Conservation (phyloP, 352 stramenopile species). For the Phytophthora hibernalis region DNA sequence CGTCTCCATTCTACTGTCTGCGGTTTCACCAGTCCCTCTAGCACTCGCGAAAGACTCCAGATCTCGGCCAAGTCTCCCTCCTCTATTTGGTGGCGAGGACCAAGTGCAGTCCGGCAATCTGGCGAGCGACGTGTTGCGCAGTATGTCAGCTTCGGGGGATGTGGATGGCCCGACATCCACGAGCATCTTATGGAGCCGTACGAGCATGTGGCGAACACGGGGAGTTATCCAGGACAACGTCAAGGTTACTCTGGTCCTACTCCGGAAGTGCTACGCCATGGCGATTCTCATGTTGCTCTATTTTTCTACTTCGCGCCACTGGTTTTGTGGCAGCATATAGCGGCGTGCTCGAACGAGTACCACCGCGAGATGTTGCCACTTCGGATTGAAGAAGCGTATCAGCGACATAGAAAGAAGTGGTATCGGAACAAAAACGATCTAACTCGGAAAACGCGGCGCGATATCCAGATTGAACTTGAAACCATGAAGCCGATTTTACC, state of each 20-base stretch:
- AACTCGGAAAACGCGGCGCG: neutral
- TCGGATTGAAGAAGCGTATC: neutral
- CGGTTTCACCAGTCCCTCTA: too few species aligned
- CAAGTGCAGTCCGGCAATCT: neutral
- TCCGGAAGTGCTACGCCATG: neutral
- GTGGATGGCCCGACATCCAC: neutral
- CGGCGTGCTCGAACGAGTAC: neutral
- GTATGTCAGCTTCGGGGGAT: neutral
- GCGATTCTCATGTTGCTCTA: neutral
- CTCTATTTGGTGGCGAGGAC: neutral
- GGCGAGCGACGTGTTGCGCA: neutral
- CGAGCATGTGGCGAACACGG: constrained; percentile 1
- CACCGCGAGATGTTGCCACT: neutral
- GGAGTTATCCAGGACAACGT: constrained; percentile 7
- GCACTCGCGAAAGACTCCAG: too few species aligned
- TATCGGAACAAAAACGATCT: neutral
- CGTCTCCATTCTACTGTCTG: too few species aligned
- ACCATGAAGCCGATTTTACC: neutral
- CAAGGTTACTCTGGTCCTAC: constrained; percentile 11
- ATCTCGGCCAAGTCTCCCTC: too few species aligned
- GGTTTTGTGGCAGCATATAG: constrained; percentile 1
- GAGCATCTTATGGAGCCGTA: neutral
- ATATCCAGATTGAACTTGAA: neutral
- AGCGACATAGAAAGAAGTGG: neutral
- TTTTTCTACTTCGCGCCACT: constrained; percentile 1